phyloP scores from a whole-genome alignment of 768 basidiomycete species.

The Mycena chlorophos region DNA sequence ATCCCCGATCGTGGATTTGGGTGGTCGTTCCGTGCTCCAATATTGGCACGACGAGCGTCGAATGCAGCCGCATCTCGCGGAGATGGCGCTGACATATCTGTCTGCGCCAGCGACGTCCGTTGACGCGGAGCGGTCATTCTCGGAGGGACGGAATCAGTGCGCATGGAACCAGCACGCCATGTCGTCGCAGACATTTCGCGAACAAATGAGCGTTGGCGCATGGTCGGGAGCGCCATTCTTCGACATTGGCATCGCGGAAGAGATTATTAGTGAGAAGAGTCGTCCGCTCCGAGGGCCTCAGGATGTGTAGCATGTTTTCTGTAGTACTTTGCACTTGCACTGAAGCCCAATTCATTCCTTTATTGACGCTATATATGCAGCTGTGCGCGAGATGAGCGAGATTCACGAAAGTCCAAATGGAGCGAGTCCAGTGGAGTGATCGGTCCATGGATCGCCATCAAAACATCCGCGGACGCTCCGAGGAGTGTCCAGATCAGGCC shows the following conservation, averaged over 20 bases:
- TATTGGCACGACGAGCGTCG: constrained; percentile 5
- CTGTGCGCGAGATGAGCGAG: too few relatives aligned
- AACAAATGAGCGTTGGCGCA: constrained; percentile 16
- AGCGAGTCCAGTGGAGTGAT: too few relatives aligned
- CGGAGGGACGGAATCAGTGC: constrained; percentile 15
- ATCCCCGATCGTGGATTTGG: neutral
- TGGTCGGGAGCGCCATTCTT: constrained; percentile 15
- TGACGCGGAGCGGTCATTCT: constrained; percentile 15
- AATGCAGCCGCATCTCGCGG: constrained; percentile 5
- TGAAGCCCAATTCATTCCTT: too few relatives aligned
- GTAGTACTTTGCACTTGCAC: too few relatives aligned
- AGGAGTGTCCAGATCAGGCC: too few relatives aligned
- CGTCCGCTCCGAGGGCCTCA: neutral
- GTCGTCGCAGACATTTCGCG: constrained; percentile 19
- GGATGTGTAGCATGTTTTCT: too few relatives aligned
- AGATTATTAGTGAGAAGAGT: neutral
- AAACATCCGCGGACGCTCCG: too few relatives aligned
- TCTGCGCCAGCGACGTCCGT: constrained; percentile 14
- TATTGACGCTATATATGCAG: too few relatives aligned
- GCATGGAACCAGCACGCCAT: constrained; percentile 16
- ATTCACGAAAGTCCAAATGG: too few relatives aligned
- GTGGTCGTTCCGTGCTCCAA: constrained; percentile 8
- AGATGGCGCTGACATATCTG: constrained; percentile 11
- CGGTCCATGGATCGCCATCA: too few relatives aligned
- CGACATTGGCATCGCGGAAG: constrained; percentile 6